Percentiles rank a stretch among this genome's conserved stretches.
Conservation (phyloP, 441 rosid species). For the Bocquillonia castaneifolia region DNA sequence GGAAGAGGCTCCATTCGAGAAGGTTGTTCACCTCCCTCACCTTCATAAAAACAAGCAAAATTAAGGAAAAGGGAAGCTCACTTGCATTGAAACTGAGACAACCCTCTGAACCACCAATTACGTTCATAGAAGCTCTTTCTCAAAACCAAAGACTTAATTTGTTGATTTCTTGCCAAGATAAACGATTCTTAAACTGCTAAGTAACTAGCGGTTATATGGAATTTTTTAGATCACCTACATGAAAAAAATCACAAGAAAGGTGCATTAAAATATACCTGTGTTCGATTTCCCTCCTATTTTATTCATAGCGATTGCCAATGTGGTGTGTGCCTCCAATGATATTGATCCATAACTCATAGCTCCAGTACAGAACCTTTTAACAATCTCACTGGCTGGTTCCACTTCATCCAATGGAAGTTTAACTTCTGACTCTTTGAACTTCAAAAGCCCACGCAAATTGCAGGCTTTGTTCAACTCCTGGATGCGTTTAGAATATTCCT, state of each 20-base stretch:
- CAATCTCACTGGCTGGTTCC: slow-evolving; percentile 97
- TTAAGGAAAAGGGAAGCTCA: no score
- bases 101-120: no score
- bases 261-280: slow-evolving; percentile 54
- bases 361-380: slow-evolving; percentile 95
- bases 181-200: no score
- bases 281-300: slow-evolving; percentile 96
- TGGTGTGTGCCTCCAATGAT: slow-evolving; percentile 87
- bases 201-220: background rate
- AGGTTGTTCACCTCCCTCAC: slow-evolving; percentile 99
- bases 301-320: slow-evolving; percentile 97
- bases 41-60: slow-evolving; percentile 28
- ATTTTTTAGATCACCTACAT: background rate
- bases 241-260: background rate
- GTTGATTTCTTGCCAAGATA: no score
- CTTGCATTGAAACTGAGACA: background rate
- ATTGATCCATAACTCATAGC: slow-evolving; percentile 99
- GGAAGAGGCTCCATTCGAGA: slow-evolving; percentile 95
- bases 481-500: slow-evolving; percentile 91
- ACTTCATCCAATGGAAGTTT: slow-evolving; percentile 81
- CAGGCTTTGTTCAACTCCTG: slow-evolving; percentile 87
- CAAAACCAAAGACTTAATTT: no score
- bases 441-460: slow-evolving; percentile 92
- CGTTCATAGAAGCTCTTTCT: no score
- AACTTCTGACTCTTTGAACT: slow-evolving; percentile 63